Conservation (phyloP, 768 basidiomycete species). For the Kwoniella heveanensis region DNA sequence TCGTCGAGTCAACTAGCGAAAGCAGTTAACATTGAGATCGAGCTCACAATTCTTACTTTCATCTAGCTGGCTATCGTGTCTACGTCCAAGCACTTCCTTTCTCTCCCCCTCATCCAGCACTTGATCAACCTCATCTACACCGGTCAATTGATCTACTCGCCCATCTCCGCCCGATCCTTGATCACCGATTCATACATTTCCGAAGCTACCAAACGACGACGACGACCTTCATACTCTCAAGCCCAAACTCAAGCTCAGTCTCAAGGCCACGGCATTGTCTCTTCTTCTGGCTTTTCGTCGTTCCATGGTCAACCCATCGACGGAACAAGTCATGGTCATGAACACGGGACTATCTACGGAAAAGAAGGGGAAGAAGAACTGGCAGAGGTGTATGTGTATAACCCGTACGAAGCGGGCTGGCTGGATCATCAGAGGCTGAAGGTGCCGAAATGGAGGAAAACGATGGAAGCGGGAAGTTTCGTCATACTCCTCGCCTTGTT, state of each 20-base stretch:
- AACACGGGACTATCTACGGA: not conserved
- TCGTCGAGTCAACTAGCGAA: too few relatives aligned
- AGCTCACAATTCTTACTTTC: not conserved
- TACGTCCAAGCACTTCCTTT: conserved; percentile 77
- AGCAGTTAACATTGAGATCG: too few relatives aligned
- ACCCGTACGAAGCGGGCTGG: conserved; percentile 55
- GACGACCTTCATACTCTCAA: conserved; percentile 64
- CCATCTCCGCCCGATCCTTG: conserved; percentile 67
- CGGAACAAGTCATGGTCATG: not conserved
- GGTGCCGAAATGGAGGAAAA: conserved; percentile 67
- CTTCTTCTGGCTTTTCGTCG: conserved; percentile 1
- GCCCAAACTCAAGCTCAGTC: conserved; percentile 1
- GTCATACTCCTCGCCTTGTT: conserved; percentile 69
- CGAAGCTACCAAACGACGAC: conserved; percentile 61
- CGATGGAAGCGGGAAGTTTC: conserved; percentile 73
- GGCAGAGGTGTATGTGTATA: conserved; percentile 52
- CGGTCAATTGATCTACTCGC: conserved; percentile 59
- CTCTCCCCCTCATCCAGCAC: conserved; percentile 79
- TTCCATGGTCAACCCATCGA: conserved; percentile 3
- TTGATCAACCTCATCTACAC: conserved; percentile 84
- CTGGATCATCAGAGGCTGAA: conserved; percentile 84
- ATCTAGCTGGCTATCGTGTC: conserved; percentile 84
- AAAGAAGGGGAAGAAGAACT: conserved; percentile 22
- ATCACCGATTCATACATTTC: conserved; percentile 83
- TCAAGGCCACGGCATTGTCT: conserved; percentile 3